Percentiles rank a stretch among this genome's conserved stretches.
Evolutionary conservation across 805 yeast genomes (phyloP).

Genomic region (Starmera amethionina): DNA sequence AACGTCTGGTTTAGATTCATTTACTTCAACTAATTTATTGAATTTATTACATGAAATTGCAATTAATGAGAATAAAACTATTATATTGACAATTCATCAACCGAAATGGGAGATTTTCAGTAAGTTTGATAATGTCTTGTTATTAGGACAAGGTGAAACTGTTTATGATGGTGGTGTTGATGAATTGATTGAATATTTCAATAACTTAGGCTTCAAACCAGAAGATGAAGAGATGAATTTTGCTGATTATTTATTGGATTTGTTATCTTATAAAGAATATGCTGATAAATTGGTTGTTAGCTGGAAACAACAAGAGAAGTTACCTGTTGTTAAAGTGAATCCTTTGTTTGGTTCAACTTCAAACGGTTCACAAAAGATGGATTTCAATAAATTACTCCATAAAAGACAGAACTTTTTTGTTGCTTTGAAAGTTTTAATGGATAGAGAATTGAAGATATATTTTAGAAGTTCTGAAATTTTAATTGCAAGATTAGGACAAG

Average conservation of each 20-base stretch:
- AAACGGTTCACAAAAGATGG: not conserved
- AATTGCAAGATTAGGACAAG: slow-evolving; percentile 55
- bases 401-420: slow-evolving; percentile 21
- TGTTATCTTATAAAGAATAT: slow-evolving; percentile 45
- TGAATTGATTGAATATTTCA: slow-evolving; percentile 38
- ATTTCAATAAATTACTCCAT: slow-evolving; percentile 18
- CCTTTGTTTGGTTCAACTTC: slow-evolving; percentile 10
- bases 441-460: slow-evolving; percentile 27
- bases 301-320: slow-evolving; percentile 23
- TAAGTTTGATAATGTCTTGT: slow-evolving; percentile 54
- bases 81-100: slow-evolving; percentile 75
- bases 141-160: slow-evolving; percentile 64
- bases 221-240: slow-evolving; percentile 49
- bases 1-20: slow-evolving; percentile 79
- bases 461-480: slow-evolving; percentile 46
- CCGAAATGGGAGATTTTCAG: slow-evolving; percentile 62
- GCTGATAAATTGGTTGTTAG: slow-evolving; percentile 27
- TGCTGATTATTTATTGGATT: slow-evolving; percentile 68
- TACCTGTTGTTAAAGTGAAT: not conserved
- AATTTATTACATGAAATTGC: slow-evolving; percentile 49
- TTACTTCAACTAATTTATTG: slow-evolving; percentile 63
- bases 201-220: slow-evolving; percentile 33
- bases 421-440: slow-evolving; percentile 24
- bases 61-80: slow-evolving; percentile 45
- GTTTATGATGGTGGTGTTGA: slow-evolving; percentile 54